Percentiles rank a stretch among this genome's conserved stretches.
phyloP scores from a whole-genome alignment of 306 rosid genomes.

The Delonix regia region DNA sequence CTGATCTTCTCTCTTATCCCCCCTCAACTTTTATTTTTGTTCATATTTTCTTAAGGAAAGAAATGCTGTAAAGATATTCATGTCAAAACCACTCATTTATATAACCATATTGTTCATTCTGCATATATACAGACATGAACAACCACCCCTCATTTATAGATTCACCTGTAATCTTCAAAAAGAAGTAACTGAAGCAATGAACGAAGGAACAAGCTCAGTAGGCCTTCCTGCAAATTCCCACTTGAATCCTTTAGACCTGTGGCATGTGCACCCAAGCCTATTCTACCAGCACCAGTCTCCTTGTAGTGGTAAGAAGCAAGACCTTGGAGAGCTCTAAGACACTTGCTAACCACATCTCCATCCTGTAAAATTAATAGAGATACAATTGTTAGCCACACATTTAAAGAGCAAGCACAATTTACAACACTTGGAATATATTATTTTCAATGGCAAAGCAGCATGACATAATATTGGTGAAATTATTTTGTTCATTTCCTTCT shows the following conservation, averaged over 20 bases:
- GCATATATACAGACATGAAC: not conserved
- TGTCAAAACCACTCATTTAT: slow-evolving; percentile 12
- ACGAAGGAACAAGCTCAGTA: slow-evolving; percentile 80
- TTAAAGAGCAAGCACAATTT: slow-evolving; percentile 22
- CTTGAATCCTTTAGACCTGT: slow-evolving; percentile 54
- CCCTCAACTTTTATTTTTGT: not conserved
- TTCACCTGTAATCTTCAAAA: slow-evolving; percentile 90
- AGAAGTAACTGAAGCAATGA: slow-evolving; percentile 85
- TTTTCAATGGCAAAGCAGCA: slow-evolving; percentile 18
- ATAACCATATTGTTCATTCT: slow-evolving; percentile 7
- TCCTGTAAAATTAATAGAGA: slow-evolving; percentile 57
- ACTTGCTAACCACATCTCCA: slow-evolving; percentile 74
- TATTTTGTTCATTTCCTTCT: slow-evolving; percentile 11
- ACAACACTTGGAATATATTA: not conserved
- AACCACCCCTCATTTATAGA: slow-evolving; percentile 3
- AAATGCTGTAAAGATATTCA: not conserved
- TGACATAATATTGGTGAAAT: not conserved
- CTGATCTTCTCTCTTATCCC: not conserved
- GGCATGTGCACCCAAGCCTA: slow-evolving; percentile 78
- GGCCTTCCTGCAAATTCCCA: slow-evolving; percentile 78
- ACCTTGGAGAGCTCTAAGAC: slow-evolving; percentile 86
- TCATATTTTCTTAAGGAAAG: not conserved
- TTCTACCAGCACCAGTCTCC: slow-evolving; percentile 67
- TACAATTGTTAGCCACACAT: slow-evolving; percentile 9
- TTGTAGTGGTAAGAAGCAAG: slow-evolving; percentile 84